Base-by-base conservation (phyloP, 2,329 filamentous ascomycete species). In the Hortaea sp. region DNA sequence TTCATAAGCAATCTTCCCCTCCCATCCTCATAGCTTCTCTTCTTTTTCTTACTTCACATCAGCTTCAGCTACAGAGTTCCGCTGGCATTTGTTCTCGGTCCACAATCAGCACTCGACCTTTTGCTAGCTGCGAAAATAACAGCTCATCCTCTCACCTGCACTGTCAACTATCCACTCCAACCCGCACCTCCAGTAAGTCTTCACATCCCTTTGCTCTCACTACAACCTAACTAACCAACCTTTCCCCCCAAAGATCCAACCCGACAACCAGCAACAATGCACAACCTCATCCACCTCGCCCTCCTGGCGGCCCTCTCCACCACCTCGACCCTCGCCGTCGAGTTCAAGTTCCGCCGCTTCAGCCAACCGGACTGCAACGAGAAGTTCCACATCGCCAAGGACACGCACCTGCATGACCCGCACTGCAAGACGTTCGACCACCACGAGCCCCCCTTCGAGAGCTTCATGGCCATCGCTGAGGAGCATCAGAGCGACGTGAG, bases 351-450 rank as follows among this genome's bases (percentile, higher is more conserved):
- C 49, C n/a, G 30, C 12, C 49, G 47, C 41, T 51, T 46, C 49
- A 28, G 35, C 42, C 37, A 47, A 27, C 32, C 39, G 29, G 27
- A 29, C 35, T 51, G 49, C 37, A 13, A 39, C 32, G 29, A 28
- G 10, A 35, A 20, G 5, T 40, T 45, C 44, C 46, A 51, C 38
- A 49, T 51, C 32, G 29, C 20, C 41, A 47, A 44, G 41, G 43
- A 51, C 44, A 44, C 47, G 7, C 13, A 51, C 32, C 49, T 51
- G 27, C 29, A 49, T 11, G 32, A 29, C 37, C 27, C 29, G 5
- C 35, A 49, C 43, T 51, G 49, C 46, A 49, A 51, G 43, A 47
- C 43, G 29, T 52, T 51, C 42, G 39, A 40, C 28, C 27, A 38
- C 29, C 5, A 46, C 32, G 47, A 47, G 44, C 44, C 47, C 10